These are phyloP conservation scores for Eucalyptus polybractea DNA, from an alignment of 345 rosid genomes.

Conservation along the genomic window DNA sequence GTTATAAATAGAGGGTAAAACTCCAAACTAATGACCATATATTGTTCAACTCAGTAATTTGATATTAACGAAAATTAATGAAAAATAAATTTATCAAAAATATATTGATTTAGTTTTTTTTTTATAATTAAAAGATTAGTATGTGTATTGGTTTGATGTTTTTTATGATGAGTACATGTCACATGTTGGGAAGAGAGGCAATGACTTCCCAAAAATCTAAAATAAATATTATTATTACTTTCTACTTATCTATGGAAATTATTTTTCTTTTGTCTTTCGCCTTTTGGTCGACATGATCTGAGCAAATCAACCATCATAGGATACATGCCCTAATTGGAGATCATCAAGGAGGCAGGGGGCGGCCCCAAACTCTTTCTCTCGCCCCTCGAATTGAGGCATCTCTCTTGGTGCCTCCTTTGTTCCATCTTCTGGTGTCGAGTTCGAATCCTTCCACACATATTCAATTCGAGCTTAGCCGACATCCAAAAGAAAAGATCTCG, in stretches of 20 bases:
- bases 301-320: too few species aligned
- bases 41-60: rapidly evolving
- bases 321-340: too few species aligned
- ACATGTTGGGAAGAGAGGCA: neutral
- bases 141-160: too few species aligned
- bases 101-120: too few species aligned
- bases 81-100: rapidly evolving
- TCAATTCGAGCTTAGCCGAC: neutral
- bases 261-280: neutral
- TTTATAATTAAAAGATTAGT: too few species aligned
- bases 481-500: neutral
- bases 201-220: neutral
- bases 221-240: too few species aligned
- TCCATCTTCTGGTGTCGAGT: neutral
- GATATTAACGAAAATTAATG: too few species aligned
- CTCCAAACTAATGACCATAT: rapidly evolving
- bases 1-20: too few species aligned
- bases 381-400: neutral
- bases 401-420: neutral
- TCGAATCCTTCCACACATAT: neutral
- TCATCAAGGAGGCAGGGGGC: neutral
- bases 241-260: too few species aligned
- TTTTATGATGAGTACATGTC: neutral
- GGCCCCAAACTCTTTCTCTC: neutral
- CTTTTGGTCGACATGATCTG: neutral